Evolutionary conservation across 2,329 filamentous ascomycete genomes (phyloP).

Genomic region (Exophiala sp.): DNA sequence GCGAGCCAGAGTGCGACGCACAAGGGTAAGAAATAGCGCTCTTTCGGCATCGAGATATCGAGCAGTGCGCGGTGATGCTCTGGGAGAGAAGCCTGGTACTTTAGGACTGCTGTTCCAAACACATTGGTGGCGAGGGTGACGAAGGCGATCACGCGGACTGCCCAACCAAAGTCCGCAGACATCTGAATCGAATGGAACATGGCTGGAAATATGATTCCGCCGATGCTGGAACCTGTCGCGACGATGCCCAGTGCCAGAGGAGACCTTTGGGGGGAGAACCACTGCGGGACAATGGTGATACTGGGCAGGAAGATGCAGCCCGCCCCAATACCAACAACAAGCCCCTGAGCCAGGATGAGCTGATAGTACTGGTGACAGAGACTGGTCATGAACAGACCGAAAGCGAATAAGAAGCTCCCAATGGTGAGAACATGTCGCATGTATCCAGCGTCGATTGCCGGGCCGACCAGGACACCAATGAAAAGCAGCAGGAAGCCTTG

Average conservation of each 20-base stretch:
- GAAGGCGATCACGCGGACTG: conserved; percentile 29
- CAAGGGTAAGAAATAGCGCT: no score
- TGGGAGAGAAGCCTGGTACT: no score
- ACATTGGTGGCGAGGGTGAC: conserved; percentile 1
- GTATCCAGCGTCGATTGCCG: conserved; percentile 43
- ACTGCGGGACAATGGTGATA: conserved; percentile 48
- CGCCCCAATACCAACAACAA: conserved; percentile 51
- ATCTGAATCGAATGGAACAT: conserved; percentile 47
- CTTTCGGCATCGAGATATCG: no score
- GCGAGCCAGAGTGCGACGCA: no score
- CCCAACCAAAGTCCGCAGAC: conserved; percentile 55
- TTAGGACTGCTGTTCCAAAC: no score
- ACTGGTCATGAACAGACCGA: conserved; percentile 41
- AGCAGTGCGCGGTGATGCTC: no score
- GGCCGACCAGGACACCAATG: conserved; percentile 42
- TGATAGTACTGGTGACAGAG: conserved; percentile 49
- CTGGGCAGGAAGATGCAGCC: conserved; percentile 38
- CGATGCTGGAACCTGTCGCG: conserved; percentile 19
- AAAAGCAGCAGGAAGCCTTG: conserved; percentile 45
- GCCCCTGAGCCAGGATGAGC: conserved; percentile 53
- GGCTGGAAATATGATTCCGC: conserved; percentile 27
- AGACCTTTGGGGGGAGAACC: conserved; percentile 45
- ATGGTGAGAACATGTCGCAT: conserved; percentile 29
- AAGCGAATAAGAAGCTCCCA: conserved; percentile 26
- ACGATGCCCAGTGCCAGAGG: conserved; percentile 21